Percentiles rank a stretch among this genome's conserved stretches.
Conservation (phyloP, 345 rosid species). For the Leavenworthia alabamica region DNA sequence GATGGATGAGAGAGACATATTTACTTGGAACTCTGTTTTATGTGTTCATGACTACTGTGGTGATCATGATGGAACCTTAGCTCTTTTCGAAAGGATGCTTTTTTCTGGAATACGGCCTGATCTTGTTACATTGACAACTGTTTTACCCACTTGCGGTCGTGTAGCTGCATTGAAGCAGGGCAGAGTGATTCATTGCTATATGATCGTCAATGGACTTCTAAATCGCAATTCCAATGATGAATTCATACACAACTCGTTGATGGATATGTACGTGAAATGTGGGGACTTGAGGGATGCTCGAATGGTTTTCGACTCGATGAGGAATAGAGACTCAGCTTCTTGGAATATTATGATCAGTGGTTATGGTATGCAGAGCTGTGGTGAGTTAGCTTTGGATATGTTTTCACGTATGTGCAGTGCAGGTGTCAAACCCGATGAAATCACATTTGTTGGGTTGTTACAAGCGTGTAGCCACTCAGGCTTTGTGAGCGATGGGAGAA, state of each 20-base stretch:
- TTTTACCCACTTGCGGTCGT: conserved; percentile 53
- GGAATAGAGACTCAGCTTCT: conserved; percentile 44
- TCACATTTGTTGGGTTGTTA: conserved; percentile 51
- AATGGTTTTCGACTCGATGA: conserved; percentile 39
- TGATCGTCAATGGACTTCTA: conserved; percentile 38
- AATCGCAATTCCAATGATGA: conserved; percentile 28
- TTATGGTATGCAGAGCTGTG: conserved; percentile 51
- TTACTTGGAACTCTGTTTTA: conserved; percentile 61
- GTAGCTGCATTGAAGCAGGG: conserved; percentile 51
- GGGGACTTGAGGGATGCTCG: conserved; percentile 53
- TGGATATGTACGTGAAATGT: conserved; percentile 63
- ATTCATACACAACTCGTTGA: conserved; percentile 37
- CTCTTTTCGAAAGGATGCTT: conserved; percentile 46
- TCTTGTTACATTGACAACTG: conserved; percentile 47
- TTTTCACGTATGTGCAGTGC: conserved; percentile 41
- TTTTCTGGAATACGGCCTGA: conserved; percentile 40
- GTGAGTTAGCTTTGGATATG: conserved; percentile 42
- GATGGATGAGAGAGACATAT: conserved; percentile 42
- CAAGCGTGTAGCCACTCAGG: conserved; percentile 69
- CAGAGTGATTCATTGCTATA: conserved; percentile 44
- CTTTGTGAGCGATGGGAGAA: conserved; percentile 40
- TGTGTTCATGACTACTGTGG: conserved; percentile 49
- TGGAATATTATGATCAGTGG: conserved; percentile 66
- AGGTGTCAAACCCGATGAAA: conserved; percentile 41
- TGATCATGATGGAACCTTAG: conserved; percentile 48